Base-by-base conservation (phyloP, 352 stramenopile species). In the Thalassiosira mediterranea region DNA sequence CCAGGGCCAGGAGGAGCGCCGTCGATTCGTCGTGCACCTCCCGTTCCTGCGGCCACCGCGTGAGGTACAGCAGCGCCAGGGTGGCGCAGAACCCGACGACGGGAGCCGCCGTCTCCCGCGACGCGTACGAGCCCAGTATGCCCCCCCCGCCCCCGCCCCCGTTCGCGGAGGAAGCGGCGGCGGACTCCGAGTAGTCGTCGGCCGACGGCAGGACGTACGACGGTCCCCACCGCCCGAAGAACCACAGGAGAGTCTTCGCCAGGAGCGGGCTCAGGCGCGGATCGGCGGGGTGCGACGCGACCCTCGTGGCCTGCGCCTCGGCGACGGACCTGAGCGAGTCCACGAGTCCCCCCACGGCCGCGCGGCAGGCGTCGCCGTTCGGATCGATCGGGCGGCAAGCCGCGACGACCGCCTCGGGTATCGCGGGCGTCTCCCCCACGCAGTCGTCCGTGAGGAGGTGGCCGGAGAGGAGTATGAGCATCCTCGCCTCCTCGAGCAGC, bases 381-480 rank as follows among this genome's bases (percentile, higher is more conserved):
- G 48, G 40, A 19, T 68, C 58, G 34, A 44, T 38, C 42, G 70
- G 47, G 60, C 66, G 52, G 68, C 81, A 89, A 52, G 77, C 60
- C 25, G 71, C 51, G 4, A 89, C 13, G n/a, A 91, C 76, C n/a
- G 79, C 34, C 46, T 84, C 69, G 42, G 85, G 88, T 64, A 91
- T 89, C 0, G 75, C 54, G 21, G 76, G 79, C 44, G 84, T 86
- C 74, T 93, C 88, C 15, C 85, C 88, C 11, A 42, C 48, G 57
- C 82, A 89, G 21, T 91, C 83, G 65, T 93, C 88, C 25, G 88
- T 93, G 15, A 93, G 63, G 19, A 93, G 74, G 63, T 91, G 76
- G 4, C 81, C 75, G 32, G 84, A 51, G 67, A 77, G 90, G 32
- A 92, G 40, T n/a, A 83, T 81, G 25, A 91, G 49, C 19, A 91